phyloP scores from a whole-genome alignment of 768 basidiomycete species.

The Rhodotorula babjevae region DNA sequence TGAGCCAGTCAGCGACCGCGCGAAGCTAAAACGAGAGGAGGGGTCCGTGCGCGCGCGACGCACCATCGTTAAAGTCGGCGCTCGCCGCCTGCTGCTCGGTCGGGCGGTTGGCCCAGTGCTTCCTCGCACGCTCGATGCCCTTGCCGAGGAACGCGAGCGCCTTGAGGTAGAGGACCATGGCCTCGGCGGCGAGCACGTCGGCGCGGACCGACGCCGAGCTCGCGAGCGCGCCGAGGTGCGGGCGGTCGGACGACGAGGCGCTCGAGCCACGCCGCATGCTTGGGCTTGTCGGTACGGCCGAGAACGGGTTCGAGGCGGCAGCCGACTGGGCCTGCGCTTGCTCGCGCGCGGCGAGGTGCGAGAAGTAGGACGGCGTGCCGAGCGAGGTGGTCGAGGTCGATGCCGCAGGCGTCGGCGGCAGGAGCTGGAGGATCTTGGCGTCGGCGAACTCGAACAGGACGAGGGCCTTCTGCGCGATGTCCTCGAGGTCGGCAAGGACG shows the following conservation, averaged over 20 bases:
- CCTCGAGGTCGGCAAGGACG: slow-evolving; percentile 73
- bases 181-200: slow-evolving; percentile 52
- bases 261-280: slow-evolving; percentile 43
- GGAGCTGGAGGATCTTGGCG: slow-evolving; percentile 76
- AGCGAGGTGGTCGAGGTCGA: slow-evolving; percentile 25
- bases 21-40: too few species aligned
- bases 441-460: slow-evolving; percentile 91
- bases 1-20: too few species aligned
- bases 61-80: slow-evolving; percentile 61
- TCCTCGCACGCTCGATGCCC: slow-evolving; percentile 72
- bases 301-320: slow-evolving; percentile 36
- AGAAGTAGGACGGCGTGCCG: slow-evolving; percentile 37
- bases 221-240: slow-evolving; percentile 14
- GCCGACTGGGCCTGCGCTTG: slow-evolving; percentile 28
- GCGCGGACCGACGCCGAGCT: slow-evolving; percentile 16
- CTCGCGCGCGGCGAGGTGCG: slow-evolving; percentile 32
- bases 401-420: slow-evolving; percentile 63
- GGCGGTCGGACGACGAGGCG: slow-evolving; percentile 40
- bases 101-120: slow-evolving; percentile 68
- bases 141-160: slow-evolving; percentile 88
- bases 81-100: slow-evolving; percentile 60
- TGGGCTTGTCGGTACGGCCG: slow-evolving; percentile 33
- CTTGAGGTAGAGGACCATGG: slow-evolving; percentile 82
- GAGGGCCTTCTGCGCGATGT: slow-evolving; percentile 91
- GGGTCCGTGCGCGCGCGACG: slow-evolving; percentile 53